Base-by-base conservation (phyloP, 345 rosid genomes). In the Citrus cavaleriei region DNA sequence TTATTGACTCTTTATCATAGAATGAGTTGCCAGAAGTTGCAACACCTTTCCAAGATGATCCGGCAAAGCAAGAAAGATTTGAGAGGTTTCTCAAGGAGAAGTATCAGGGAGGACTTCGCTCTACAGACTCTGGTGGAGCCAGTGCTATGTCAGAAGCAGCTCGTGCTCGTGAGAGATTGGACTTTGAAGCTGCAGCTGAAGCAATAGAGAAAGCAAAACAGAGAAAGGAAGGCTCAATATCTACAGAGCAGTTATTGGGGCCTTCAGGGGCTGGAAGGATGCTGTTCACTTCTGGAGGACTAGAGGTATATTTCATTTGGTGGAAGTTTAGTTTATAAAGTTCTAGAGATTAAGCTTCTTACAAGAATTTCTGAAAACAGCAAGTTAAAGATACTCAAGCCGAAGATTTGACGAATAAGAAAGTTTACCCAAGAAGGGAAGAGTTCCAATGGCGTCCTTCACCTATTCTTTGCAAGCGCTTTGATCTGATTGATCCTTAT, bases 391-490 rank as follows among this genome's bases (percentile, higher is more conserved):
- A 82, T 72, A 24, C 78, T 61, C 89, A 76, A 79, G 88, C 83
- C 27, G 93, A 91, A 83, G 89, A 91, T 78, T 75, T 80, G 71
- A 37, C 51, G 58, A 60, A 76, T 21, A 87, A 81, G 84, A 87
- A 77, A 74, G 82, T 76, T 22, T 89, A 85, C 68, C 99, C 99
- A 59, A 94, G 72, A 86, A 88, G 99, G 78, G 95, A 91, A 83
- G 98, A 94, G 91, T 93, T 91, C 81, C 93, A 87, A 63, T 96
- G 98, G 99, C 95, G 92, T 74, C 99, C 99, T 83, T 84, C 93
- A 38, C 82, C 93, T 69, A 82, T 96, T 79, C 75, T 96, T 76
- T 96, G 99, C 97, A 96, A 94, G 84, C 97, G 98, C 77, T 96
- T 96, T 86, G 99, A 96, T 83, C 92, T 96, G 54, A 82, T 91